Base-by-base conservation (phyloP, 108 stramenopile species). In the Chaetoceros muelleri region DNA sequence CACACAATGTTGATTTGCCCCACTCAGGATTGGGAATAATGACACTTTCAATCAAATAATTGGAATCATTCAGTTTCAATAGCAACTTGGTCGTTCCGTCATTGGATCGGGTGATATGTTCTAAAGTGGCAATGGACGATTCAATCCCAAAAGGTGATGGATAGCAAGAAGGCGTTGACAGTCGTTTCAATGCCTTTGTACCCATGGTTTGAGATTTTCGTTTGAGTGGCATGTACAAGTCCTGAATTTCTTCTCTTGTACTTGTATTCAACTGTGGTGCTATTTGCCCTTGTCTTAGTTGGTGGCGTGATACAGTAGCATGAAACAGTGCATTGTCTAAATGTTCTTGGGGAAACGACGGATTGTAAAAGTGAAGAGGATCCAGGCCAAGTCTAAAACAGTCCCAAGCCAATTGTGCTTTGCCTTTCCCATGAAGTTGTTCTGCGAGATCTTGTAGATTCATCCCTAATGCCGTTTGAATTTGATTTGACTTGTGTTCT, bases 51-150 rank as follows among this genome's bases (percentile, higher is more conserved):
- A 81, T 65, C 44, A 71, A 47, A 46, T 73, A 30, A 1, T 58
- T 70, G 53, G 71, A 69, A 8, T 29, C 1, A 1, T 34, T 46
- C 24, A 81, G 52, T 56, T 68, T 30, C 13, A 81, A 31, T 27
- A 81, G 52, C 24, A 81, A 50, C 51, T 81, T 81, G 26, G 78
- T 81, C 7, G 85, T 87, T 16, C 85, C 81, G 56, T 87, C 85
- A 21, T 34, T 27, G 24, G 69, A 64, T 26, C 50, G 57, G 21
- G 57, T 53, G 16, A 69, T 44, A 13, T 76, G 75, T 23, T 58
- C 55, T 17, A 72, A 28, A 31, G 56, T 64, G 1, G 65, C 66
- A 47, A 76, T 66, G 7, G 65, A 58, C 23, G 56, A 55, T 53
- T 67, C 62, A 46, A 72, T 67, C 25, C 60, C 34, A 10, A 40